Evolutionary conservation across 352 stramenopile species (phyloP).

Genomic region (Pythium vanterpoolii): DNA sequence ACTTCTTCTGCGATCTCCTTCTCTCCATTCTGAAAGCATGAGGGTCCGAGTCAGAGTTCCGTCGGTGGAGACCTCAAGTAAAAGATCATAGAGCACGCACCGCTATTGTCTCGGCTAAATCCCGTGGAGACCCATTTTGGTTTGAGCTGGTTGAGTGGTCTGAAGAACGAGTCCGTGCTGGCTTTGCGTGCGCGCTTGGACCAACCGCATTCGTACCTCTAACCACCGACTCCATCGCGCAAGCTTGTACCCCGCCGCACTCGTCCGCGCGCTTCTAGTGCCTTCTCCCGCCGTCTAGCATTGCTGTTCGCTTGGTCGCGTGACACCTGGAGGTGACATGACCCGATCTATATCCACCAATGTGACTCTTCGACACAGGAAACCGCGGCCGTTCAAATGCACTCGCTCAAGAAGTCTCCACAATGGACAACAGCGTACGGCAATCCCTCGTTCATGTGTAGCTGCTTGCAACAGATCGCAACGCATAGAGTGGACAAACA

Average conservation of each 20-base stretch:
- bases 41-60: neutral
- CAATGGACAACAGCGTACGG: neutral
- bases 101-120: neutral
- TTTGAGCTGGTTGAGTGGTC: neutral
- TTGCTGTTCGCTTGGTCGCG: neutral
- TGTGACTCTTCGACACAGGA: slow-evolving; percentile 8
- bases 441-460: neutral
- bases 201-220: neutral
- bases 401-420: neutral
- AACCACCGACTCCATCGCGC: neutral
- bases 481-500: neutral
- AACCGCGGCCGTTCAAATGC: slow-evolving; percentile 9
- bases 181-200: neutral
- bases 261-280: neutral
- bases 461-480: neutral
- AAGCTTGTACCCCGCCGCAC: neutral
- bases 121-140: neutral
- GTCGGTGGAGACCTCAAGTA: neutral
- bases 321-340: neutral
- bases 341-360: neutral
- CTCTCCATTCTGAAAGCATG: neutral
- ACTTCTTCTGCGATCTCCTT: neutral
- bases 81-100: neutral
- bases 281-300: neutral
- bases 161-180: neutral